Base-by-base conservation (phyloP, 352 stramenopile genomes). In the Pythium folliculosum region DNA sequence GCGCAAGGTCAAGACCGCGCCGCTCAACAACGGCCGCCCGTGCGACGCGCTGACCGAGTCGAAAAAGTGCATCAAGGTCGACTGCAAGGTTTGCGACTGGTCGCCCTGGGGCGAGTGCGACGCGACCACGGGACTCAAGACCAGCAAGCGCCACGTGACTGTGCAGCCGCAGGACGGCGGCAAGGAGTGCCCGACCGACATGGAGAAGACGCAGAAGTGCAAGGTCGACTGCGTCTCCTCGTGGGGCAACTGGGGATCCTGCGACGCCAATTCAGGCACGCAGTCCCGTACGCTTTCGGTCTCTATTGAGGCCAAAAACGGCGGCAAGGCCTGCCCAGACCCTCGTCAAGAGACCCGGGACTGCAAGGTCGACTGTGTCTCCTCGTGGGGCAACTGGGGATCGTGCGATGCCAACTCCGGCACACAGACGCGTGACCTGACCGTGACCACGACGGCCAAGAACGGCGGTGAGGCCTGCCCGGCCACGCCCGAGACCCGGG, bases 41-140 rank as follows among this genome's bases (percentile, higher is more conserved):
- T 71, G 64, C 22, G 47, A 38, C 6, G 38, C 19, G n/a, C 56
- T 71, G 30, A 48, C n/a, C 27, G 56, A 71, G 45, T 49, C 48
- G n/a, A 44, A 47, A 21, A 47, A 55, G 52, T 69, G 52, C 62
- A 47, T 22, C 3, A 60, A 43, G 21, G 22, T 59, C 2, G 49
- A 67, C 59, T 72, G 65, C 37, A 38, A 54, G 13, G 47, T 72
- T 0, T 35, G 14, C 13, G 45, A 50, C n/a, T 72, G 16, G 40
- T 1, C n/a, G 5, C 17, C 44, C 44, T 49, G 14, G 16, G n/a
- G 44, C 2, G 19, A 19, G 44, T 50, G 44, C 44, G 44, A 50
- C 44, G 1, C 0, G 44, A 27, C 5, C 19, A 50, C 44, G 19
- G 19, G 44, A 2, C 44, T 22, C 13, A 23, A 60, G 25, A 63